These are phyloP conservation scores for Melanopsichium pennsylvanicum DNA, from an alignment of 1,284 basidiomycete genomes.

Conservation along the genomic window DNA sequence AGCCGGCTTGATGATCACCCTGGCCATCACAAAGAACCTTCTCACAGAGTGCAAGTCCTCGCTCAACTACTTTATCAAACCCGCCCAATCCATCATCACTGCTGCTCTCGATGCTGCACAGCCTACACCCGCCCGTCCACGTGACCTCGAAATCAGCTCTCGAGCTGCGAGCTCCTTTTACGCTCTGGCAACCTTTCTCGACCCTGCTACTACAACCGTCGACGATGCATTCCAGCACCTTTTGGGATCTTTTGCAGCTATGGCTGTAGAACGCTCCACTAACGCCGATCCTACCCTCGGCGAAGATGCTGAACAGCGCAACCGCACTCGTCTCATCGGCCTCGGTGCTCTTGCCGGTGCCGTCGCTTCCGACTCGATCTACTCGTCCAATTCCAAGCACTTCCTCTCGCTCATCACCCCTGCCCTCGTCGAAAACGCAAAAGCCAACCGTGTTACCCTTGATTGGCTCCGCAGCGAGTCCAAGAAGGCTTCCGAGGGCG, in stretches of 20 bases:
- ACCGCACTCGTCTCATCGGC: conserved; percentile 82
- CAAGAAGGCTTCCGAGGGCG: conserved; percentile 73
- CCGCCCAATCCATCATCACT: conserved; percentile 79
- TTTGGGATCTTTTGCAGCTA: conserved; percentile 74
- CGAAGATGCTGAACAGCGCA: conserved; percentile 44
- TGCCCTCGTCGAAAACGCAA: conserved; percentile 77
- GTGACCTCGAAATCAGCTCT: conserved; percentile 83
- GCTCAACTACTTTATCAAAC: conserved; percentile 80
- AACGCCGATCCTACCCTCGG: conserved; percentile 12
- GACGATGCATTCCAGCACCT: conserved; percentile 74
- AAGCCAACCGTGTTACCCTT: conserved; percentile 71
- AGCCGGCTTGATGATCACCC: conserved; percentile 83
- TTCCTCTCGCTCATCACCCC: conserved; percentile 79
- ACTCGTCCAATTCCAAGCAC: conserved; percentile 77
- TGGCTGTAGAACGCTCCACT: conserved; percentile 66
- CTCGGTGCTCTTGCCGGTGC: conserved; percentile 83
- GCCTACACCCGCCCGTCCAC: conserved; percentile 21
- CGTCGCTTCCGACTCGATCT: conserved; percentile 83
- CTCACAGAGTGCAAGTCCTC: conserved; percentile 89
- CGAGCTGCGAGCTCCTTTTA: conserved; percentile 85
- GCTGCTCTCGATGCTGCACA: conserved; percentile 74
- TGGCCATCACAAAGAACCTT: conserved; percentile 83
- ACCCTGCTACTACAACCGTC: conserved; percentile 72
- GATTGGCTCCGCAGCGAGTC: conserved; percentile 75
- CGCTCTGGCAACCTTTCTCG: conserved; percentile 90